Percentiles rank a stretch among this genome's conserved stretches.
phyloP scores from a whole-genome alignment of 148 eudicot genomes.

The Arctostaphylos glauca region DNA sequence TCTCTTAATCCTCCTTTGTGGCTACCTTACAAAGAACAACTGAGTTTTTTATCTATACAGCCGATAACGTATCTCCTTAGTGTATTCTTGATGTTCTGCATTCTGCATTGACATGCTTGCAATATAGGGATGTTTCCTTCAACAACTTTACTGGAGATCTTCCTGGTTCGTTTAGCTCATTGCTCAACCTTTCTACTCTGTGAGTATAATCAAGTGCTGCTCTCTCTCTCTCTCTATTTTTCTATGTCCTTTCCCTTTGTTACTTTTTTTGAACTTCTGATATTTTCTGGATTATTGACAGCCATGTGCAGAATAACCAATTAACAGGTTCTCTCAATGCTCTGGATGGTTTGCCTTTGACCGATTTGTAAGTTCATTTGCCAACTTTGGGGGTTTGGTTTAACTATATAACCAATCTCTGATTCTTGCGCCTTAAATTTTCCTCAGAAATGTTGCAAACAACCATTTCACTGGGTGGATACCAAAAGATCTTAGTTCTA shows the following conservation, averaged over 20 bases:
- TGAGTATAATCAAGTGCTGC: conserved; percentile 39
- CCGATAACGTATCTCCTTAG: background rate
- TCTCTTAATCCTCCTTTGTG: conserved; percentile 10
- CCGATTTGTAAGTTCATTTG: conserved; percentile 61
- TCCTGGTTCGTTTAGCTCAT: conserved; percentile 57
- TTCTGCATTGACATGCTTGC: conserved; percentile 13
- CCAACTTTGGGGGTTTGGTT: background rate
- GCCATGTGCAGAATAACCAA: conserved; percentile 78
- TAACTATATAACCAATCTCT: background rate
- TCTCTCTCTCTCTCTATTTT: conserved; percentile 9
- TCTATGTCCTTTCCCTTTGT: background rate
- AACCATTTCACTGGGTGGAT: conserved; percentile 89
- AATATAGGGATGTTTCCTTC: conserved; percentile 83
- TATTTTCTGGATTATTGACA: conserved; percentile 37
- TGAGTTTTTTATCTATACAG: background rate
- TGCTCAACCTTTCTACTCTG: conserved; percentile 87
- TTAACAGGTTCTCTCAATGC: conserved; percentile 66
- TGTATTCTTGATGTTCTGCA: conserved; percentile 11
- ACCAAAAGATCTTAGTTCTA: conserved; percentile 68
- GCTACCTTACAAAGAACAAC: background rate
- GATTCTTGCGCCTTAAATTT: conserved; percentile 4
- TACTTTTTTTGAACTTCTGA: conserved; percentile 18
- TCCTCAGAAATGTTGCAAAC: conserved; percentile 83
- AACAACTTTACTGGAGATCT: conserved; percentile 82
- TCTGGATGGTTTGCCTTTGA: conserved; percentile 70